These are phyloP conservation scores for Exophiala sp. DNA, from an alignment of 2,329 filamentous ascomycete genomes.

Conservation along the genomic window DNA sequence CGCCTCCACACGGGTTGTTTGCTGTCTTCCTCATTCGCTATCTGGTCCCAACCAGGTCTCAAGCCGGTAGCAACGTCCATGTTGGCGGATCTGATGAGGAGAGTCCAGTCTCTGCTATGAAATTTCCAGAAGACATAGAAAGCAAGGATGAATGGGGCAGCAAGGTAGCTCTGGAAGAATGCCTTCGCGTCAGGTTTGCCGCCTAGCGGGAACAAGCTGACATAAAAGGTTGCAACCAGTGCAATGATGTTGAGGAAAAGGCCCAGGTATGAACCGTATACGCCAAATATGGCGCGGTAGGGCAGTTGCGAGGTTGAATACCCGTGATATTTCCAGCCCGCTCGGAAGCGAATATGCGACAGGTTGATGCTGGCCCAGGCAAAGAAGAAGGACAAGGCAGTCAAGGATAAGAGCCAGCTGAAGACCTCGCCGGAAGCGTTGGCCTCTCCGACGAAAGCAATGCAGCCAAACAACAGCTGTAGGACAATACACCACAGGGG, in stretches of 20 bases:
- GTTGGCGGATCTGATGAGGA: constrained; percentile 9
- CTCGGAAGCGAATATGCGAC: constrained; percentile 53
- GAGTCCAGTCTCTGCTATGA: constrained; percentile 12
- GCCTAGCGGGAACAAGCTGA: constrained; percentile 68
- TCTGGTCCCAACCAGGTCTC: constrained; percentile 7
- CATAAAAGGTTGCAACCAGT: constrained; percentile 81
- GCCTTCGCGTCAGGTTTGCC: constrained; percentile 48
- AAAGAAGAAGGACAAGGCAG: constrained; percentile 57
- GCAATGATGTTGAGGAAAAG: constrained; percentile 69
- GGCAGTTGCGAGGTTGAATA: constrained; percentile 70
- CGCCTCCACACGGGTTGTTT: constrained; percentile 1
- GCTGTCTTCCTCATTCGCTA: not conserved
- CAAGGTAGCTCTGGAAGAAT: constrained; percentile 63
- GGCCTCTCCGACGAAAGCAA: constrained; percentile 38
- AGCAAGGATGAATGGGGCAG: constrained; percentile 50
- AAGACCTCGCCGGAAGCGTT: constrained; percentile 50
- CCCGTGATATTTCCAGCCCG: constrained; percentile 48
- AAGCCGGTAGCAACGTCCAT: constrained; percentile 19
- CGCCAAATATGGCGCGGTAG: constrained; percentile 72
- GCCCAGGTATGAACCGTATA: constrained; percentile 74
- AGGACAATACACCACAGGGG: constrained; percentile 38
- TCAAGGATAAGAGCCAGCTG: constrained; percentile 59
- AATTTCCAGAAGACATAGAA: constrained; percentile 47
- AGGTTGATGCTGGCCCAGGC: constrained; percentile 61
- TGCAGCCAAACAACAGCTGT: constrained; percentile 36